Evolutionary conservation across 78 protist genomes (phyloP), one percentile per base, ranked within the genome.

Genomic region (Salpingoeca rosetta): DNA sequence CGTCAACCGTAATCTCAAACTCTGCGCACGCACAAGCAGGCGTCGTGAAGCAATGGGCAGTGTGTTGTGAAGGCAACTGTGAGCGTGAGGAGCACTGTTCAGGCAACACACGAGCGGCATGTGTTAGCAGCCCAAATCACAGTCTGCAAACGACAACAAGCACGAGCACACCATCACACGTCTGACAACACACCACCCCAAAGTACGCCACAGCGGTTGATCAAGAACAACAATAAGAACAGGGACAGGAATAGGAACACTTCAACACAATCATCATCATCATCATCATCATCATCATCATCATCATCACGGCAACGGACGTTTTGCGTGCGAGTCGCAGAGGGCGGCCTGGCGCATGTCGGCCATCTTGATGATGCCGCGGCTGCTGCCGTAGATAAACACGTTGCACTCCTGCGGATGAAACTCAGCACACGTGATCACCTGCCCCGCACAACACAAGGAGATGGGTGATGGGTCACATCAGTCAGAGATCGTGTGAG

Each of bases 391-490:
- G 93, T 96, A 96, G 87, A 90, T 81, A 80, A 96, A 93, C 57
- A 86, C 73, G 88, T 92, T 87, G 92, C 96, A 92, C 2, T 84
- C 79, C 0, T 37, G 43, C 2, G 99, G 99, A 89, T 97, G 99
- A 88, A 92, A 96, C 80, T 85, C 92, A 12, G 98, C 95, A 0
- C 94, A 80, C 0, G 99, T 98, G 84, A 97, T 97, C 43, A 98
- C 98, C n/a, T n/a, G n/a, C n/a, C n/a, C n/a, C n/a, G n/a, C n/a
- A n/a, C n/a, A n/a, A n/a, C n/a, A n/a, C n/a, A n/a, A n/a, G n/a
- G n/a, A n/a, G n/a, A n/a, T n/a, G n/a, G n/a, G n/a, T n/a, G n/a
- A n/a, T n/a, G n/a, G n/a, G n/a, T n/a, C n/a, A n/a, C n/a, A n/a
- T n/a, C n/a, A n/a, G n/a, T n/a, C n/a, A n/a, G n/a, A n/a, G n/a